A percentile compares a stretch with the other conserved stretches of the same genome.
Conservation (phyloP, 2,329 filamentous ascomycete species). For the Rutstroemia sp. region DNA sequence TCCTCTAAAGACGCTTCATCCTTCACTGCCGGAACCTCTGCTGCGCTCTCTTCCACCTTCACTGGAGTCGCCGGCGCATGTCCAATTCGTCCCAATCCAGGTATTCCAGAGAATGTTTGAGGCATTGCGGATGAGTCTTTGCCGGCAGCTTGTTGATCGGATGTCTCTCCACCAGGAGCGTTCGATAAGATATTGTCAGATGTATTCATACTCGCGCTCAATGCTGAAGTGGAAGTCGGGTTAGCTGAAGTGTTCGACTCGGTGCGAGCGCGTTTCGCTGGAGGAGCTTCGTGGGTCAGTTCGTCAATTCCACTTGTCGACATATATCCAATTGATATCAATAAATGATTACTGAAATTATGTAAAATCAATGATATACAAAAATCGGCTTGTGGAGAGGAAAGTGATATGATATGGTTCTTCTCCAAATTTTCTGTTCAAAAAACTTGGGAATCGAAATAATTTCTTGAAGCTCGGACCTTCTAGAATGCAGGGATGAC, state of each 20-base stretch:
- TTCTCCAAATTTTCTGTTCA: not conserved
- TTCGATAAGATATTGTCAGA: not conserved
- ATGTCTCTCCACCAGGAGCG: not conserved
- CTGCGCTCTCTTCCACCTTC: not conserved
- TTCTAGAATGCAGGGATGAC: not conserved
- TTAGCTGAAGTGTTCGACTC: not conserved
- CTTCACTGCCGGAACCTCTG: not conserved
- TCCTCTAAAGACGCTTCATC: not conserved
- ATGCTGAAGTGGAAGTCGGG: not conserved
- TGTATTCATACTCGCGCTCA: not conserved
- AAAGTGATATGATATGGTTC: not conserved
- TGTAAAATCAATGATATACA: no score
- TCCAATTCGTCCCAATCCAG: slow-evolving; percentile 9
- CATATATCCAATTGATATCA: not conserved
- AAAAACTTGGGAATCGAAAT: not conserved
- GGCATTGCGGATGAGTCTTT: not conserved
- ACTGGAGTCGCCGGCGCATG: slow-evolving; percentile 4
- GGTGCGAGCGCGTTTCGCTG: not conserved
- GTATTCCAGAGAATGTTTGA: slow-evolving; percentile 4
- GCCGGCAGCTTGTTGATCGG: not conserved
- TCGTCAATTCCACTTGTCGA: not conserved
- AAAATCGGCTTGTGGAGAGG: no score
- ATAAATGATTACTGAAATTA: not conserved
- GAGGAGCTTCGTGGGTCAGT: not conserved
- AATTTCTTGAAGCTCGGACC: not conserved